A percentile compares a stretch with the other conserved stretches of the same genome.
Conservation (phyloP, 2,329 filamentous ascomycete species). For the Penicillium freii region DNA sequence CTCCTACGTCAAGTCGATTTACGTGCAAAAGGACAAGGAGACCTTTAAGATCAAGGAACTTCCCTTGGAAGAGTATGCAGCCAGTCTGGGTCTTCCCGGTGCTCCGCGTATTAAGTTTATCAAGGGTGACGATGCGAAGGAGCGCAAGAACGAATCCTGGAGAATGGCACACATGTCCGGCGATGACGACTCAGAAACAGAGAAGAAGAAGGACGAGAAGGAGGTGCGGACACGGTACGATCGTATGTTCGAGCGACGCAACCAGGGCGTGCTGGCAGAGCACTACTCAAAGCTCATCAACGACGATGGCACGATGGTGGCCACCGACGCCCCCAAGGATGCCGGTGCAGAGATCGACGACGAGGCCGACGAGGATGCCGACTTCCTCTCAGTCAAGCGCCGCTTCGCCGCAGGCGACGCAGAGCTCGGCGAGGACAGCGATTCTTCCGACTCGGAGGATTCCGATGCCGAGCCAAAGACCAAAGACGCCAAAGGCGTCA, state of each 20-base stretch:
- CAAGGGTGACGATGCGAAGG: slow-evolving; percentile 84
- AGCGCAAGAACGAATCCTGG: slow-evolving; percentile 80
- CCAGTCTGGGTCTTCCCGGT: slow-evolving; percentile 83
- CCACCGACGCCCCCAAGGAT: slow-evolving; percentile 13
- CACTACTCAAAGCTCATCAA: slow-evolving; percentile 87
- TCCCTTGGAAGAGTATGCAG: slow-evolving; percentile 80
- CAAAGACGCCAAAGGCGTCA: slow-evolving; percentile 41
- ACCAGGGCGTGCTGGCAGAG: slow-evolving; percentile 91
- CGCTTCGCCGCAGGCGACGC: slow-evolving; percentile 71
- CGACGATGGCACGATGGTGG: slow-evolving; percentile 52
- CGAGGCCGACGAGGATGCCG: slow-evolving; percentile 66
- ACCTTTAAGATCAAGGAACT: slow-evolving; percentile 82
- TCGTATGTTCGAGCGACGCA: slow-evolving; percentile 94
- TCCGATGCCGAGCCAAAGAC: slow-evolving; percentile 35
- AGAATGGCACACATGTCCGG: slow-evolving; percentile 61
- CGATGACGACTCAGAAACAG: slow-evolving; percentile 52
- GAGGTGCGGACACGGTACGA: slow-evolving; percentile 88
- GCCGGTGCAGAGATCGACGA: slow-evolving; percentile 37
- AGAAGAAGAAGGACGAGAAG: slow-evolving; percentile 57
- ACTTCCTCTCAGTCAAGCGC: slow-evolving; percentile 87
- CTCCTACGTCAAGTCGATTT: slow-evolving; percentile 79
- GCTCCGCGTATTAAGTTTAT: slow-evolving; percentile 90
- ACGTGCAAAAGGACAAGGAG: slow-evolving; percentile 87
- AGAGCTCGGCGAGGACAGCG: slow-evolving; percentile 40
- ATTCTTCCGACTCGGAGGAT: slow-evolving; percentile 36